Percentiles rank a stretch among this genome's conserved stretches.
phyloP scores from a whole-genome alignment of 1,139 yeast species.

The Magnusiomyces fungicola region DNA sequence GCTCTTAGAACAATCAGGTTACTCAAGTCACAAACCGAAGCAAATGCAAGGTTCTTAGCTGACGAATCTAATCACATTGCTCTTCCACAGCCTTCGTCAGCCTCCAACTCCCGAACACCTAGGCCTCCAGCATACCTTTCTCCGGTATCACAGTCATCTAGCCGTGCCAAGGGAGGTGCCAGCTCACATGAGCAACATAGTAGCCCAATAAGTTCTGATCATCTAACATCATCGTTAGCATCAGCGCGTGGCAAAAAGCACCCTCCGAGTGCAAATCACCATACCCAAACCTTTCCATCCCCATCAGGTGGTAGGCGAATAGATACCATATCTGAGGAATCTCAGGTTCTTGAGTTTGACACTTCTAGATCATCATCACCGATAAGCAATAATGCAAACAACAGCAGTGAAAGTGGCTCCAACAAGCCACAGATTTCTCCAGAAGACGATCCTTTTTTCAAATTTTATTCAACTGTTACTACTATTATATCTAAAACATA shows the following conservation, averaged over 20 bases:
- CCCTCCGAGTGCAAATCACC: not conserved
- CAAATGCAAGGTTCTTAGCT: conserved; percentile 11
- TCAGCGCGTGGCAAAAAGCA: conserved; percentile 27
- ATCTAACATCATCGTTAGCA: conserved; percentile 25
- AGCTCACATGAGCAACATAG: too few relatives aligned
- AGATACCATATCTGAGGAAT: conserved; percentile 7
- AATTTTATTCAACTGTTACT: conserved; percentile 25
- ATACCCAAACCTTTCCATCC: too few relatives aligned
- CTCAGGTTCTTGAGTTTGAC: not conserved
- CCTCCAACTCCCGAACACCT: too few relatives aligned
- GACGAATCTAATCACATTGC: conserved; percentile 10
- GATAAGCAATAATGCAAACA: not conserved
- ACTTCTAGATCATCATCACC: conserved; percentile 5
- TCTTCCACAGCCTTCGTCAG: conserved; percentile 9
- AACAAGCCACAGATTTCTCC: conserved; percentile 1
- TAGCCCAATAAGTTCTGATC: conserved; percentile 16
- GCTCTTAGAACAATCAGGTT: conserved; percentile 13
- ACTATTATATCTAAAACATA: conserved; percentile 22
- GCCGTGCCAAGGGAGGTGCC: too few relatives aligned
- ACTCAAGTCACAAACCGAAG: conserved; percentile 12
- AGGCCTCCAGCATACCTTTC: too few relatives aligned
- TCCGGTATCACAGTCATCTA: too few relatives aligned
- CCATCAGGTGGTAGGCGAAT: conserved; percentile 3
- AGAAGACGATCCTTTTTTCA: conserved; percentile 28
- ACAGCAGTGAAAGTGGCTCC: not conserved